phyloP scores from a whole-genome alignment of 2,329 filamentous ascomycete genomes.

The Fusarium sp. region DNA sequence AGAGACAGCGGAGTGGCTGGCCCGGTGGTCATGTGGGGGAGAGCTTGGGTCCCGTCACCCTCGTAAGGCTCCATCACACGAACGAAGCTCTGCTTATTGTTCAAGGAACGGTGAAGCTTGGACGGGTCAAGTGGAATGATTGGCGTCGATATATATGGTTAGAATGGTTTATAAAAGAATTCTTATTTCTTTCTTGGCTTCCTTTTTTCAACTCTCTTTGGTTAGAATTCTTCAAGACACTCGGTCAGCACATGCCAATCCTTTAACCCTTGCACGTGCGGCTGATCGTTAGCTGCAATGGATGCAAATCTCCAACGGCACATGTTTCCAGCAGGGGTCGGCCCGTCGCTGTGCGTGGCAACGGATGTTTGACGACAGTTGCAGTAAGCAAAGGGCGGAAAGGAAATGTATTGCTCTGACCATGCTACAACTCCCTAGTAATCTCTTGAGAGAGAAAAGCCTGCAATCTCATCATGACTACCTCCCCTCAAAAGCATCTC shows the following conservation, averaged over 20 bases:
- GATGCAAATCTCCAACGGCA: neutral
- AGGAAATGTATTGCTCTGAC: neutral
- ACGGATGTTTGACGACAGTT: neutral
- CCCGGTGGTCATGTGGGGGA: neutral
- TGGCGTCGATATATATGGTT: neutral
- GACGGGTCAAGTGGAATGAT: neutral
- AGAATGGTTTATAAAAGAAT: neutral
- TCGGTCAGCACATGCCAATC: neutral
- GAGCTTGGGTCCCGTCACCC: neutral
- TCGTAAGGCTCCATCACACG: neutral
- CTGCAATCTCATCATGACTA: neutral
- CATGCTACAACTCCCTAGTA: neutral
- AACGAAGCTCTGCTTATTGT: neutral
- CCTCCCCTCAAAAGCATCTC: neutral
- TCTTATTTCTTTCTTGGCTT: neutral
- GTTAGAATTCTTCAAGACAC: neutral
- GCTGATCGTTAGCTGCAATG: neutral
- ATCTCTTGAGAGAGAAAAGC: neutral
- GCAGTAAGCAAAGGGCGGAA: neutral
- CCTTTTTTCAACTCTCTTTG: neutral
- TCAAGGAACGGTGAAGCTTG: neutral
- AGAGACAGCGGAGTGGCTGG: constrained; percentile 2
- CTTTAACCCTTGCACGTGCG: neutral
- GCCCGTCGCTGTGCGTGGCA: neutral
- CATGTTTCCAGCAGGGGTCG: neutral